Percentiles rank a stretch among this genome's conserved stretches.
Evolutionary conservation across 2,329 filamentous ascomycete species (phyloP).

Genomic region (Stagonosporopsis tanaceti): DNA sequence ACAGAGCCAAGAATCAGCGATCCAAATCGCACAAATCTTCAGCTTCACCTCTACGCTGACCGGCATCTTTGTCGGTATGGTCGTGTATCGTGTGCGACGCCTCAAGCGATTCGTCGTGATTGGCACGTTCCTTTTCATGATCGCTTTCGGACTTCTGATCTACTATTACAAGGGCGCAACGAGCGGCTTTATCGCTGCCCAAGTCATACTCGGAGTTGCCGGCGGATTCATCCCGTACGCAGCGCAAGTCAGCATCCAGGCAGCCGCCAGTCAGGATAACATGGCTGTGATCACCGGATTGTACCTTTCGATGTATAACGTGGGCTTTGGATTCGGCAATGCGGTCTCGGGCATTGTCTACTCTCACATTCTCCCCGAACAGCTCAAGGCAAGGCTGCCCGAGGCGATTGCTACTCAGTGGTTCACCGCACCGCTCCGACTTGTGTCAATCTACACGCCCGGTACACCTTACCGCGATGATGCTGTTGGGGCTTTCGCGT

Average conservation of each 20-base stretch:
- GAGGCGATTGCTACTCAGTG: slow-evolving; percentile 43
- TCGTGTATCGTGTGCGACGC: slow-evolving; percentile 63
- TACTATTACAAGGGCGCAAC: slow-evolving; percentile 64
- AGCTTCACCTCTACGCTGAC: slow-evolving; percentile 65
- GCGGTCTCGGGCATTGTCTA: slow-evolving; percentile 69
- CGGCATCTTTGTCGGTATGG: slow-evolving; percentile 63
- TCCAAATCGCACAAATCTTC: slow-evolving; percentile 68
- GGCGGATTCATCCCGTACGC: slow-evolving; percentile 68
- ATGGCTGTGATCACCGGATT: slow-evolving; percentile 70
- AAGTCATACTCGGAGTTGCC: slow-evolving; percentile 68
- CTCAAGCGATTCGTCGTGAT: slow-evolving; percentile 69
- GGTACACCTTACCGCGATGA: slow-evolving; percentile 56
- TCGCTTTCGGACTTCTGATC: slow-evolving; percentile 71
- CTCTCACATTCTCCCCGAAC: slow-evolving; percentile 60
- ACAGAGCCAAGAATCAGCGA: slow-evolving; percentile 64
- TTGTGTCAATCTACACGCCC: slow-evolving; percentile 49
- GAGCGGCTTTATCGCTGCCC: slow-evolving; percentile 67
- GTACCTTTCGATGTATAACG: slow-evolving; percentile 69
- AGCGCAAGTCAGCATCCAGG: slow-evolving; percentile 60
- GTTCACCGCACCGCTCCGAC: slow-evolving; percentile 54
- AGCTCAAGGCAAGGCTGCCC: slow-evolving; percentile 50
- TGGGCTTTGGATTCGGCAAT: slow-evolving; percentile 68
- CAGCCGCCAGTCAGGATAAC: slow-evolving; percentile 61
- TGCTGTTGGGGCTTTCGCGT: slow-evolving; percentile 55
- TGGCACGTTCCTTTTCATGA: slow-evolving; percentile 67